Evolutionary conservation across 768 basidiomycete genomes (phyloP), one percentile per base, ranked within the genome.

Genomic region (Xerocomus spinulosus): DNA sequence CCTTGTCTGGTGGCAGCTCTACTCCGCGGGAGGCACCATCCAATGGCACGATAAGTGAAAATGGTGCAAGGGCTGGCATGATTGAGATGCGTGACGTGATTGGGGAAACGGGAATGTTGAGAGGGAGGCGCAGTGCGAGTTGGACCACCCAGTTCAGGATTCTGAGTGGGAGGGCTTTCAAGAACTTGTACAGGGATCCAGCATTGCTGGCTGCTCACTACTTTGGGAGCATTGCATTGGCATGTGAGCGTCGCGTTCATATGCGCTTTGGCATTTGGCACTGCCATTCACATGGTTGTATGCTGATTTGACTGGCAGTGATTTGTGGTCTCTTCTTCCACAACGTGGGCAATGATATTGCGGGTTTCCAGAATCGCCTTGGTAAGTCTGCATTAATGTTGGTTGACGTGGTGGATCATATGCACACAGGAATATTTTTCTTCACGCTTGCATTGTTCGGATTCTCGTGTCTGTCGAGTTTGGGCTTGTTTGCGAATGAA

Each of bases 381-480:
- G 91, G 88, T 82, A 53, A n/a, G 71, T 35, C 56, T 14, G 13
- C 25, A 29, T 21, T 49, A 32, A 9, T 15, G 35, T 40, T 6
- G 12, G 29, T 38, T 7, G 12, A 13, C 49, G 14, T 35, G 9
- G 49, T 20, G 8, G 21, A 47, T 39, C 6, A 15, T 32, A 9
- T 29, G 18, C 43, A 20, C 17, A 8, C 67, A 80, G 90, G 94
- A 9, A 78, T 97, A 44, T 97, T 98, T 81, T 94, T 99, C 75
- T 99, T 99, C 70, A 85, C 92, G 3, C 74, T 99, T n/a, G 85
- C 93, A 2, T 73, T 99, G 9, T 98, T 99, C 56, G 96, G 93
- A 3, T 98, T 99, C 70, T 95, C 95, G 5, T 95, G 92, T 62
- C 70, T 99, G 47, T 93, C 93, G 9, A 97, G 94, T 46, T 72